Evolutionary conservation across 2,329 filamentous ascomycete species (phyloP).

Genomic region (Onygena corvina): DNA sequence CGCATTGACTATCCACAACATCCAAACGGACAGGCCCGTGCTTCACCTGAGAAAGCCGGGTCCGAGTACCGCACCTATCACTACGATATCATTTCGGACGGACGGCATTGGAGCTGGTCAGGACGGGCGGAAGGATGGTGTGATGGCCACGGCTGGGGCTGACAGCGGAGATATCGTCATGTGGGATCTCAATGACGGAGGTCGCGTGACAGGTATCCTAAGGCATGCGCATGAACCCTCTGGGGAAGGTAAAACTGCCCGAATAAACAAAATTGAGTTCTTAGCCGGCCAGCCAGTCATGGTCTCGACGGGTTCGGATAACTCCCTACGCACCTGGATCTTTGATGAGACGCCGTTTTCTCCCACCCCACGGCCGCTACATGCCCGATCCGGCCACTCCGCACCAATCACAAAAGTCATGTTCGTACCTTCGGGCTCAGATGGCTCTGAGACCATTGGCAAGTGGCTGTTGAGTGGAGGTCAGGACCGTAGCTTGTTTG

Average conservation of each 20-base stretch:
- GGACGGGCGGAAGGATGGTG: slow-evolving; percentile 71
- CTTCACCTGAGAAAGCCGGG: slow-evolving; percentile 54
- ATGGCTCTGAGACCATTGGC: slow-evolving; percentile 74
- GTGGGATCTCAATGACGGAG: slow-evolving; percentile 88
- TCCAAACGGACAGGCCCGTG: slow-evolving; percentile 62
- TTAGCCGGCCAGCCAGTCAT: slow-evolving; percentile 79
- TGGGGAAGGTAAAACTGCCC: slow-evolving; percentile 49
- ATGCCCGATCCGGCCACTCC: slow-evolving; percentile 78
- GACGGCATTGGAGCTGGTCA: slow-evolving; percentile 80
- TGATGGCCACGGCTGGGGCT: slow-evolving; percentile 81
- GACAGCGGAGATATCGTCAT: slow-evolving; percentile 80
- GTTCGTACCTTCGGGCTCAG: slow-evolving; percentile 79
- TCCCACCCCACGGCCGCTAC: slow-evolving; percentile 69
- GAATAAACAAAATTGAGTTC: slow-evolving; percentile 80
- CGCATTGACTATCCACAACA: slow-evolving; percentile 65
- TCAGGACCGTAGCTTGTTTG: slow-evolving; percentile 84
- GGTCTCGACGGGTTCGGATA: slow-evolving; percentile 81
- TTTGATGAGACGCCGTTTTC: slow-evolving; percentile 89
- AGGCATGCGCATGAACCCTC: slow-evolving; percentile 66
- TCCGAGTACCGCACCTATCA: slow-evolving; percentile 52
- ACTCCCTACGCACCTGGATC: slow-evolving; percentile 91
- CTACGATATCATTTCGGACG: slow-evolving; percentile 77
- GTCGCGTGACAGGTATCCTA: slow-evolving; percentile 72
- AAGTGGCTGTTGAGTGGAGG: slow-evolving; percentile 93
- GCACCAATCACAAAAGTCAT: slow-evolving; percentile 69